phyloP scores from a whole-genome alignment of 2,329 filamentous ascomycete species.

The Aureobasidium mangrovei region DNA sequence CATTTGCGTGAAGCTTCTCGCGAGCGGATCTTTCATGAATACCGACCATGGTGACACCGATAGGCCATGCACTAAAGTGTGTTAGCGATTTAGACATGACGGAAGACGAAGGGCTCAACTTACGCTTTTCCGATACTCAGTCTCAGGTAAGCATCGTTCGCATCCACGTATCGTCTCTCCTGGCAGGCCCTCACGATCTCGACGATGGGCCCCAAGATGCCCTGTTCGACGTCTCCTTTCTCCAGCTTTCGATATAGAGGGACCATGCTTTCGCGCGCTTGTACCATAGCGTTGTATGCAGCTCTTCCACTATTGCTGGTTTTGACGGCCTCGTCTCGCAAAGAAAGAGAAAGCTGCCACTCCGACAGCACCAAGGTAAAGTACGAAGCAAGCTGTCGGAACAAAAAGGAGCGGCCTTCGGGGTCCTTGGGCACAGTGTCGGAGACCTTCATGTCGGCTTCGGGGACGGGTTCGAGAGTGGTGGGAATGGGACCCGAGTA shows the following conservation, averaged over 20 bases:
- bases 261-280: slow-evolving; percentile 77
- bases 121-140: slow-evolving; percentile 59
- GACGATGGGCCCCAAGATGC: slow-evolving; percentile 70
- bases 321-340: slow-evolving; percentile 48
- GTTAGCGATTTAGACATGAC: background rate
- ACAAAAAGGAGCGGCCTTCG: slow-evolving; percentile 61
- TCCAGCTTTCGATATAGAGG: slow-evolving; percentile 89
- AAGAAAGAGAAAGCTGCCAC: slow-evolving; percentile 69
- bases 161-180: slow-evolving; percentile 84
- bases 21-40: slow-evolving; percentile 94
- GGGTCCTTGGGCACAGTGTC: slow-evolving; percentile 53
- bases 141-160: slow-evolving; percentile 87
- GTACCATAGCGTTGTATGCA: slow-evolving; percentile 76
- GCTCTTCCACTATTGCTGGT: slow-evolving; percentile 71
- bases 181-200: slow-evolving; percentile 91
- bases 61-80: slow-evolving; percentile 68
- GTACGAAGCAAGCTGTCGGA: slow-evolving; percentile 83
- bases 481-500: slow-evolving; percentile 79
- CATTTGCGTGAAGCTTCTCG: slow-evolving; percentile 81
- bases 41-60: slow-evolving; percentile 98
- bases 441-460: slow-evolving; percentile 80
- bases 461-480: slow-evolving; percentile 66
- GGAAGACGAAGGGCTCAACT: background rate
- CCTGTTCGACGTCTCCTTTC: slow-evolving; percentile 66
- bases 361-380: slow-evolving; percentile 92